Conservation (phyloP, 169 alveolate genomes). For the Cystoisospora suis region DNA sequence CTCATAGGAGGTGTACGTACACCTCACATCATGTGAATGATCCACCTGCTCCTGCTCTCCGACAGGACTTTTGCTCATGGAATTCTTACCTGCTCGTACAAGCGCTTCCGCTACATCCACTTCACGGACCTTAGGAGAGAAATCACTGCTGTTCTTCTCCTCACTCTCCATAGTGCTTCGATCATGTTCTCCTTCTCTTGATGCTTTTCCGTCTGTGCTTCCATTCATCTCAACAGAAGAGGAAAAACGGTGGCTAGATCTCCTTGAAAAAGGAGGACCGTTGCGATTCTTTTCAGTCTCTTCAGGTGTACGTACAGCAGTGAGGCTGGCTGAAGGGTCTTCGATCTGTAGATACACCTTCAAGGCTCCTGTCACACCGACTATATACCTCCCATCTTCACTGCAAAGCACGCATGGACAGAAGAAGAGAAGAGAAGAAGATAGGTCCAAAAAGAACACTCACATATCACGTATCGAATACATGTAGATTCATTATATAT, state of each 20-base stretch:
- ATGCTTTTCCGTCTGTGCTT: not conserved
- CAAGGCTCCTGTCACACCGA: constrained; percentile 9
- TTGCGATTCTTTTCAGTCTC: too few relatives aligned
- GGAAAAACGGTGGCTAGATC: too few relatives aligned
- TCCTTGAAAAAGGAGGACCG: too few relatives aligned
- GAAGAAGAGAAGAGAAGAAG: not conserved
- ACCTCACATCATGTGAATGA: too few relatives aligned
- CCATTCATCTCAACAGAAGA: not conserved
- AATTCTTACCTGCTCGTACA: not conserved
- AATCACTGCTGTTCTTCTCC: too few relatives aligned
- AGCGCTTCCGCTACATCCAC: not conserved
- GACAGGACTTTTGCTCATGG: too few relatives aligned
- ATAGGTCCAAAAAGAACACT: not conserved
- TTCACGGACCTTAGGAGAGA: not conserved
- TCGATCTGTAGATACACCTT: not conserved
- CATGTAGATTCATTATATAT: not conserved
- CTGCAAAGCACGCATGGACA: not conserved
- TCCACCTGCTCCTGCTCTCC: too few relatives aligned
- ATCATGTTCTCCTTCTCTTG: not conserved
- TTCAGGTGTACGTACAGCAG: too few relatives aligned
- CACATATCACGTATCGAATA: not conserved
- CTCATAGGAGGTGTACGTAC: too few relatives aligned
- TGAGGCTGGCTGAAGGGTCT: not conserved
- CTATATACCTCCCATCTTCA: constrained; percentile 22
- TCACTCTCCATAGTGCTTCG: too few relatives aligned